Conservation (phyloP, 2,329 filamentous ascomycete species). For the Aspergillus sp. region DNA sequence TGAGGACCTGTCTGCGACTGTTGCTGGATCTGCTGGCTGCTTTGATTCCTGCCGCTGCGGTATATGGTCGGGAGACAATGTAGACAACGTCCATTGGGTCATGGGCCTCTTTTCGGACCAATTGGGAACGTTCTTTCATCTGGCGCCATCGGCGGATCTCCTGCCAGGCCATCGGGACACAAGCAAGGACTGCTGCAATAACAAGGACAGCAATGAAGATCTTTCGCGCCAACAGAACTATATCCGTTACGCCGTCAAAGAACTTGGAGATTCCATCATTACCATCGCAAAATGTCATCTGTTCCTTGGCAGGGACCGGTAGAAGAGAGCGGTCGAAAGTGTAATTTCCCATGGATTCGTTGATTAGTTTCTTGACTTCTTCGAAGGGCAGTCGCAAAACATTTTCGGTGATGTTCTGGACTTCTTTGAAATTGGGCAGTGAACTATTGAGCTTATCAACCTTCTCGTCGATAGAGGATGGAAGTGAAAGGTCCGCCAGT, state of each 20-base stretch:
- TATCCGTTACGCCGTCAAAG: conserved; percentile 66
- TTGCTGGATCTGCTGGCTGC: conserved; percentile 60
- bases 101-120: conserved; percentile 61
- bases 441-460: conserved; percentile 69
- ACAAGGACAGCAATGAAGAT: conserved; percentile 73
- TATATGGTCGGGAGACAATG: conserved; percentile 75
- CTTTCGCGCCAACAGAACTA: conserved; percentile 65
- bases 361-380: conserved; percentile 68
- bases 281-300: conserved; percentile 81
- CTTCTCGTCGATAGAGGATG: conserved; percentile 62
- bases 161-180: conserved; percentile 72
- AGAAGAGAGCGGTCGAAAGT: conserved; percentile 73
- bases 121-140: conserved; percentile 64
- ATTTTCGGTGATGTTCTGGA: conserved; percentile 74
- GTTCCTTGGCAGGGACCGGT: conserved; percentile 76
- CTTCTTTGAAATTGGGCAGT: conserved; percentile 77
- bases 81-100: conserved; percentile 88
- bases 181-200: conserved; percentile 65
- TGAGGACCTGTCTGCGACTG: conserved; percentile 63
- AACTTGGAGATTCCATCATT: conserved; percentile 78
- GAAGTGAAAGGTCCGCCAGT: conserved; percentile 66
- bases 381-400: conserved; percentile 77
- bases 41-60: conserved; percentile 67
- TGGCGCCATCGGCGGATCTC: conserved; percentile 74
- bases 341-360: conserved; percentile 66